These are phyloP conservation scores for Quercus tomentella DNA, from an alignment of 331 rosid genomes.

Conservation along the genomic window DNA sequence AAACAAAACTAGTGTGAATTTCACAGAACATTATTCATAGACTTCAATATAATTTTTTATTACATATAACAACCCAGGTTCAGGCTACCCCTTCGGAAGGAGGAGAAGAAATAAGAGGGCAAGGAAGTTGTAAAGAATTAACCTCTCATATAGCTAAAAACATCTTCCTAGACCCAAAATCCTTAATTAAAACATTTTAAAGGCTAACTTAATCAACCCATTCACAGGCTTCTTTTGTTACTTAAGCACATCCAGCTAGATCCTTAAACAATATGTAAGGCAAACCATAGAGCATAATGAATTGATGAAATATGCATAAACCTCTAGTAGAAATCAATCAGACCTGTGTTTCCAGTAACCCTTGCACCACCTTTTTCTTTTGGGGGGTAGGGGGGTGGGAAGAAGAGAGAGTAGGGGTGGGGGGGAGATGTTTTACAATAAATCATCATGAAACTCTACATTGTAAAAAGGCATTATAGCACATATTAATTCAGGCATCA, in stretches of 20 bases:
- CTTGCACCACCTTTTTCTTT: neutral
- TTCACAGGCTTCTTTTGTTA: neutral
- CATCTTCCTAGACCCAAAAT: neutral
- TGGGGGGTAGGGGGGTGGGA: too few species aligned
- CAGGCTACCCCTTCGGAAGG: neutral
- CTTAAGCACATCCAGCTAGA: neutral
- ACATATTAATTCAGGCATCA: slow-evolving; percentile 6
- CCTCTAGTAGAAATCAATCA: neutral
- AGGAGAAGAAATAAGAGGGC: neutral
- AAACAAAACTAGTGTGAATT: neutral
- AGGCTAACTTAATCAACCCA: neutral
- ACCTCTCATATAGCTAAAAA: neutral
- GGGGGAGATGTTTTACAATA: too few species aligned
- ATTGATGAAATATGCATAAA: neutral
- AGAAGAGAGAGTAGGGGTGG: too few species aligned
- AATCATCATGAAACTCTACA: neutral
- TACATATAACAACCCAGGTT: neutral
- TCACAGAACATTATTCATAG: neutral
- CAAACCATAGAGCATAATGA: neutral
- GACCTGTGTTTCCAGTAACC: neutral
- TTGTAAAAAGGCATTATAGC: neutral
- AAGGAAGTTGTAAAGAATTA: neutral
- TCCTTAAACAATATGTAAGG: neutral
- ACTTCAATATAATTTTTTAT: neutral
- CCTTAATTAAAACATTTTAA: neutral